Evolutionary conservation across 805 yeast genomes (phyloP), one percentile per base, ranked within the genome.

Genomic region (Blastobotrys muscicola): DNA sequence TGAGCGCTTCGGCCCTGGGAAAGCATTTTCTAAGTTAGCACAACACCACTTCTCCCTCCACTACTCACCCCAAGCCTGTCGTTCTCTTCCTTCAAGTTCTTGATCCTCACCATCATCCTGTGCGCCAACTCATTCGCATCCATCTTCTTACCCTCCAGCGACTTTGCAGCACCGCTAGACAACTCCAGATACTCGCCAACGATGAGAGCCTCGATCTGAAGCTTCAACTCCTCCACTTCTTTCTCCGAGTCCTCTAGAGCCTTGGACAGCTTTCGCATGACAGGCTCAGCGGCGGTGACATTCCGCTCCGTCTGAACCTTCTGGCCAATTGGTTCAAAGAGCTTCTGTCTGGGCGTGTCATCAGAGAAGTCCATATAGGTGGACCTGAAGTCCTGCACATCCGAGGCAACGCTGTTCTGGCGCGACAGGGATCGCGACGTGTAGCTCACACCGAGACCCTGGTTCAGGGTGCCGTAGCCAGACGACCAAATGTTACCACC

Each of bases 71-170:
- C 71, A 63, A 85, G 69, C 49, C 72, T 78, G 45, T 78, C 79
- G 57, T 85, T 85, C 56, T 85, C 94, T 38, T 71, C 72, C 13
- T 75, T 75, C 46, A 85, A 62, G 45, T 71, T 65, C 43, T 75
- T 74, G 50, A 85, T 53, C 52, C 83, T 76, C 34, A 71, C 70
- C 33, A 85, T 67, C 46, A 84, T 75, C 53, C 80, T 79, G 56
- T 85, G 92, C 10, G 89, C 78, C 38, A 83, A 63, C 44, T 83
- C 87, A 53, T 82, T 78, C 41, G 76, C 81, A 54, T 85, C 94
- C 57, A 75, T 81, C 39, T 42, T 43, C 31, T 36, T 12, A 38
- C 40, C 37, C 6, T 8, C 52, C 23, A 10, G 5, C 16, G n/a
- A 11, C 14, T 11, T 26, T 4, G n/a, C 10, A 9, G 20, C 41